phyloP scores from a whole-genome alignment of 352 stramenopile genomes.

The Phytophthora pluvialis region DNA sequence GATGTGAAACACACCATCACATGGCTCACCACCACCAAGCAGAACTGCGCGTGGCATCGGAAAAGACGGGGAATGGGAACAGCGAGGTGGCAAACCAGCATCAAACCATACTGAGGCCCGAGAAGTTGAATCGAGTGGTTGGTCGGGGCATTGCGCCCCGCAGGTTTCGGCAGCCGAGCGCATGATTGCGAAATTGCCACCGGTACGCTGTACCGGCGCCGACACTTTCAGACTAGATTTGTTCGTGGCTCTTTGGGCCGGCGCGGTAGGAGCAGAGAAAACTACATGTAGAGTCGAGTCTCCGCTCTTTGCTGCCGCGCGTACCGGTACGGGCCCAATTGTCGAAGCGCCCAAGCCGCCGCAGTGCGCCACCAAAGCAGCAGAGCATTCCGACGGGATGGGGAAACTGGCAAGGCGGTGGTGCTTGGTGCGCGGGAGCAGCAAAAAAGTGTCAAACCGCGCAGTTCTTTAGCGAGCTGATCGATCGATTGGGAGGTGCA shows the following conservation, averaged over 20 bases:
- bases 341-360: neutral
- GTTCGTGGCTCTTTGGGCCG: conserved; percentile 7
- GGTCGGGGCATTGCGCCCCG: neutral
- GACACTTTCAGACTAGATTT: too few species aligned
- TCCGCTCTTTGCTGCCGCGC: conserved; percentile 22
- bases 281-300: neutral
- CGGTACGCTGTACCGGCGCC: neutral
- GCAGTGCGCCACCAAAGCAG: conserved; percentile 11
- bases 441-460: conserved; percentile 23
- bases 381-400: conserved; percentile 30
- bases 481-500: conserved; percentile 21
- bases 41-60: conserved; percentile 19
- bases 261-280: conserved; percentile 1
- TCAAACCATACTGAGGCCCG: neutral
- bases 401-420: conserved; percentile 14
- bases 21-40: conserved; percentile 35
- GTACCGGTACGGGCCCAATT: neutral
- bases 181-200: conserved; percentile 18
- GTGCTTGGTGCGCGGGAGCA: conserved; percentile 8
- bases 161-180: conserved; percentile 1
- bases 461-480: conserved; percentile 20
- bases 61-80: conserved; percentile 12
- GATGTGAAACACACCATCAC: conserved; percentile 20
- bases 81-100: neutral
- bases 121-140: conserved; percentile 1